Percentiles rank a stretch among this genome's conserved stretches.
Evolutionary conservation across 805 yeast species (phyloP).

Genomic region (Cyberlindnera saturnus): DNA sequence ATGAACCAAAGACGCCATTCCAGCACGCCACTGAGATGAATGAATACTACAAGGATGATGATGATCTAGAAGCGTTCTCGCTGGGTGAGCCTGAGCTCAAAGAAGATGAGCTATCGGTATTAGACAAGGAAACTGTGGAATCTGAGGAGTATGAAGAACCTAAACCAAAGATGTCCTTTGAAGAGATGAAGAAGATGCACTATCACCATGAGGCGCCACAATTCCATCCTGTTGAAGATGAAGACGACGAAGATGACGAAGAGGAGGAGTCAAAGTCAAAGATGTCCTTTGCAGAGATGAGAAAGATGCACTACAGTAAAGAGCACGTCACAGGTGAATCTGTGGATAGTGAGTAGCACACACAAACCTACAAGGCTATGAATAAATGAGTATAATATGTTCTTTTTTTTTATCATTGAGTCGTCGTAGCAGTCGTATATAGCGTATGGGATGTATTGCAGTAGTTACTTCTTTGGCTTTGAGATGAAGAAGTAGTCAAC

Average conservation of each 20-base stretch:
- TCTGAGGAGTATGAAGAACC: not conserved
- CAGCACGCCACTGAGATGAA: constrained; percentile 77
- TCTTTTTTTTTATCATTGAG: no score
- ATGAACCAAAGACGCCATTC: constrained; percentile 94
- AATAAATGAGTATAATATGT: no score
- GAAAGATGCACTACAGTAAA: constrained; percentile 19
- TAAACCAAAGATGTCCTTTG: constrained; percentile 39
- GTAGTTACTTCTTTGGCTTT: not conserved
- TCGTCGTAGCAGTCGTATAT: no score
- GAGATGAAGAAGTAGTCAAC: constrained; percentile 20
- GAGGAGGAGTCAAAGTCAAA: constrained; percentile 31
- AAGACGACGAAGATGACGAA: constrained; percentile 14
- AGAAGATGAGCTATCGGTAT: constrained; percentile 17
- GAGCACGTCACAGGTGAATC: constrained; percentile 9
- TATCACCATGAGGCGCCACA: constrained; percentile 51
- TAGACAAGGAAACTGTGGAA: not conserved
- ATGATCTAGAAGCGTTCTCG: constrained; percentile 44
- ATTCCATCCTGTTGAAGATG: constrained; percentile 8
- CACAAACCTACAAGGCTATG: no score
- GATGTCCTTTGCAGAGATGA: constrained; percentile 25
- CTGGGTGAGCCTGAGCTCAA: constrained; percentile 53
- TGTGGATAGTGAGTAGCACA: no score
- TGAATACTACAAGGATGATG: constrained; percentile 74
- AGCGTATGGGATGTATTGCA: no score
- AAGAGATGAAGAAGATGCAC: constrained; percentile 73